phyloP scores from a whole-genome alignment of 2,329 filamentous ascomycete species.

The Ceratocystis destructans region DNA sequence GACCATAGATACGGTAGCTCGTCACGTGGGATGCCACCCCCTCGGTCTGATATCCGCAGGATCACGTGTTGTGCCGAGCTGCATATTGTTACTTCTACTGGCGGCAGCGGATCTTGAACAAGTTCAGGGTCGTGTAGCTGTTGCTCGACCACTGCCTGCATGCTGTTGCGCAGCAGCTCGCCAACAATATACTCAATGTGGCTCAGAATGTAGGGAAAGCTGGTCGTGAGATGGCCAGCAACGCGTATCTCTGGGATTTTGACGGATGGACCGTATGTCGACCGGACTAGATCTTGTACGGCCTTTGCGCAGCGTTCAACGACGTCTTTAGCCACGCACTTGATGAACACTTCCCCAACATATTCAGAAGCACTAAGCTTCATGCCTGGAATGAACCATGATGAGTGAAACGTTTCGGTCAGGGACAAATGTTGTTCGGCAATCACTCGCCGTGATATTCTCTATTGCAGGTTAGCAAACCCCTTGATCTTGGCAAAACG shows the following conservation, averaged over 20 bases:
- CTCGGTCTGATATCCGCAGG: constrained; percentile 88
- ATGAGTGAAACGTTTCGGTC: constrained; percentile 83
- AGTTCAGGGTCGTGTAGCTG: constrained; percentile 32
- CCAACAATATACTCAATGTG: constrained; percentile 96
- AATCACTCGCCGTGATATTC: constrained; percentile 90
- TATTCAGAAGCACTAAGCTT: constrained; percentile 64
- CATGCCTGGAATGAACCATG: constrained; percentile 75
- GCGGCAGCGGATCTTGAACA: constrained; percentile 41
- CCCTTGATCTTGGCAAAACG: not conserved
- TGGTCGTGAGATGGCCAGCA: constrained; percentile 73
- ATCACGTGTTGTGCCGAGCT: constrained; percentile 92
- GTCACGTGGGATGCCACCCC: constrained; percentile 76
- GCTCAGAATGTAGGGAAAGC: constrained; percentile 89
- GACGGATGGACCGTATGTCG: constrained; percentile 58
- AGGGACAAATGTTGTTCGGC: constrained; percentile 93
- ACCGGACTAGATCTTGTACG: constrained; percentile 58
- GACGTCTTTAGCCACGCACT: constrained; percentile 80
- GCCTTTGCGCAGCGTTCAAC: constrained; percentile 69
- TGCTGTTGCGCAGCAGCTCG: constrained; percentile 85
- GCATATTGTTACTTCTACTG: constrained; percentile 88
- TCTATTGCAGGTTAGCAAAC: constrained; percentile 34
- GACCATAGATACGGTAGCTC: constrained; percentile 88
- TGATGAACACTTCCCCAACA: constrained; percentile 89
- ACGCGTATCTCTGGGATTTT: constrained; percentile 69
- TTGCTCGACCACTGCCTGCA: constrained; percentile 79